Evolutionary conservation across 768 basidiomycete genomes (phyloP), one percentile per base, ranked within the genome.

Genomic region (Xerocomus potaroensis): DNA sequence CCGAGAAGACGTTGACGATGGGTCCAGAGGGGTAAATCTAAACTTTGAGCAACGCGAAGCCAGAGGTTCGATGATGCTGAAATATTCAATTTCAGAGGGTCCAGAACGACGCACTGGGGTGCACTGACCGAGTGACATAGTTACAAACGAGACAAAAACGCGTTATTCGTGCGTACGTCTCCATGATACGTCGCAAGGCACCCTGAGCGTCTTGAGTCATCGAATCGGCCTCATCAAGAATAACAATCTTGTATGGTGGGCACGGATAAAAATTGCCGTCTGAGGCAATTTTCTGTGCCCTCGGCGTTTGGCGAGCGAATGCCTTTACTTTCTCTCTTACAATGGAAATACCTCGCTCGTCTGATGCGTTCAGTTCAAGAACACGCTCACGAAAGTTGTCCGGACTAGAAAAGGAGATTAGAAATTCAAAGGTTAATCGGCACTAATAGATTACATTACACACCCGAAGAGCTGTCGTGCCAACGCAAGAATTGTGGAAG

Each of bases 141-240:
- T 99, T 99, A 72, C 96, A 99, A 15, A 98, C 91, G 18, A 99
- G 74, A 67, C 96, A 99, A 70, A 99, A 99, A 5, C 96, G 78
- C 26, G 96, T 99, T 63, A 98, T 98, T 46, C 87, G 79, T 15
- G 91, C 91, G 60, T 98, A 93, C n/a, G 84, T 94, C 68, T 99
- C 96, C 96, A 99, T 99, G 63, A 98, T 98, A n/a, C 96, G 81
- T 33, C 96, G 78, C 32, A 99, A 73, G 0, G 96, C 96, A 27
- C 87, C 93, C 65, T 99, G 96, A 5, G 96, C 96, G 62, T 99
- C 96, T 69, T 98, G 95, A 5, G 96, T 99, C 96, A 99, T 99
- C 5, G 92, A 95, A 66, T 99, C 96, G 18, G 96, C 96, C 69
- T 99, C 96, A 59, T 99, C 96, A 21, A 99, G 80, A 52, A 99